Percentiles rank a stretch among this genome's conserved stretches.
phyloP scores from a whole-genome alignment of 345 rosid species.

The Populus euphratica region DNA sequence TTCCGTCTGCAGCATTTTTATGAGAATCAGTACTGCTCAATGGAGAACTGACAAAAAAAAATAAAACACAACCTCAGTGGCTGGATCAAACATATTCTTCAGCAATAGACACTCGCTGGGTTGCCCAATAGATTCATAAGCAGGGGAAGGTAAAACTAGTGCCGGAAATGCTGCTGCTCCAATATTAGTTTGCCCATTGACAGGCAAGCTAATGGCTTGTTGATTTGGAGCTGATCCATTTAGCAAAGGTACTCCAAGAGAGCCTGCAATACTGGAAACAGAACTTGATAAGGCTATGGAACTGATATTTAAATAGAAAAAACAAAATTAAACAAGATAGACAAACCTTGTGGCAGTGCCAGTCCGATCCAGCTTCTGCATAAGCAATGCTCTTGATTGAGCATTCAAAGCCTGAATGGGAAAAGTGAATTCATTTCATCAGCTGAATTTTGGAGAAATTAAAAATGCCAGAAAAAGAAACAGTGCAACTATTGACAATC shows the following conservation, averaged over 20 bases:
- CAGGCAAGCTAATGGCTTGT: slow-evolving; percentile 46
- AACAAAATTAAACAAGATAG: background rate
- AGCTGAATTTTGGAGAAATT: background rate
- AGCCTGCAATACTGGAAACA: slow-evolving; percentile 50
- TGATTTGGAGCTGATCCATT: slow-evolving; percentile 61
- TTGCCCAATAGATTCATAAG: slow-evolving; percentile 57
- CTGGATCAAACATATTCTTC: slow-evolving; percentile 93
- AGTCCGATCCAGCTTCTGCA: slow-evolving; percentile 83
- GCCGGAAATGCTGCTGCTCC: slow-evolving; percentile 53
- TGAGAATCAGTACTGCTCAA: slow-evolving; percentile 7
- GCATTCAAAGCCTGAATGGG: slow-evolving; percentile 73
- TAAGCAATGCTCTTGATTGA: slow-evolving; percentile 78
- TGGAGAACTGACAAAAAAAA: slow-evolving; percentile 2
- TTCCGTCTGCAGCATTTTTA: slow-evolving; percentile 55
- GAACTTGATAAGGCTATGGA: slow-evolving; percentile 1
- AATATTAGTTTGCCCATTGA: slow-evolving; percentile 45
- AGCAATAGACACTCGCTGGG: slow-evolving; percentile 85
- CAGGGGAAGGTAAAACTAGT: slow-evolving; percentile 45
- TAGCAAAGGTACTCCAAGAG: slow-evolving; percentile 61
- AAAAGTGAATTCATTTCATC: background rate
- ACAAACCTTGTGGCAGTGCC: background rate
- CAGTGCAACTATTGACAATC: background rate
- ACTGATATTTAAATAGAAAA: background rate
- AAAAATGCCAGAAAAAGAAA: background rate
- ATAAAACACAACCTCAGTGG: slow-evolving; percentile 59